Evolutionary conservation across 2,329 filamentous ascomycete genomes (phyloP).

Genomic region (Elsinoe arachidis): DNA sequence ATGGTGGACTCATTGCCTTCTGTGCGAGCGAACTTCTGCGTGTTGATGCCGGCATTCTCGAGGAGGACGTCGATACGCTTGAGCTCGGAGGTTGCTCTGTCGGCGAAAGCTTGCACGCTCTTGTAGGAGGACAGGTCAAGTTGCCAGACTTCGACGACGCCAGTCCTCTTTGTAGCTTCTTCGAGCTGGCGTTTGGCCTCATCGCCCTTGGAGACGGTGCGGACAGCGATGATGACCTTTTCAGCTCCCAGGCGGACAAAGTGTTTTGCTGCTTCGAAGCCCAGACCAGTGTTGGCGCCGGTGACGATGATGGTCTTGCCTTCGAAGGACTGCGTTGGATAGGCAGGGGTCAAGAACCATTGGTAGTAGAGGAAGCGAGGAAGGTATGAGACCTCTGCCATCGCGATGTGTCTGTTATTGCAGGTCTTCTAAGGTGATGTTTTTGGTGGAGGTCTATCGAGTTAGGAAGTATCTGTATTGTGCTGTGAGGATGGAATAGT

Average conservation of each 20-base stretch:
- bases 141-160: constrained; percentile 38
- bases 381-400: constrained; percentile 1
- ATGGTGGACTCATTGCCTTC: constrained; percentile 43
- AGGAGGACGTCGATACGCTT: constrained; percentile 21
- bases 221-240: constrained; percentile 39
- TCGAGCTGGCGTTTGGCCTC: constrained; percentile 35
- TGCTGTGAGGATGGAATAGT: too few relatives aligned
- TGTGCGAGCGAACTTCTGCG: constrained; percentile 23
- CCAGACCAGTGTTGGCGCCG: constrained; percentile 41
- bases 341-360: constrained; percentile 30
- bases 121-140: constrained; percentile 36
- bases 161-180: constrained; percentile 23
- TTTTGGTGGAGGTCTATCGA: too few relatives aligned
- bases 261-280: constrained; percentile 38
- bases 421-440: too few relatives aligned
- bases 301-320: constrained; percentile 41
- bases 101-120: constrained; percentile 31
- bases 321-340: constrained; percentile 14
- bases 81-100: constrained; percentile 21
- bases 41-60: constrained; percentile 31
- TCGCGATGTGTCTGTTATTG: neutral
- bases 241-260: constrained; percentile 33
- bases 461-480: too few relatives aligned
- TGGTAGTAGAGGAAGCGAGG: constrained; percentile 33
- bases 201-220: constrained; percentile 37